These are phyloP conservation scores for Emergomyces pasteurianus DNA, from an alignment of 2,329 filamentous ascomycete species.

Conservation along the genomic window DNA sequence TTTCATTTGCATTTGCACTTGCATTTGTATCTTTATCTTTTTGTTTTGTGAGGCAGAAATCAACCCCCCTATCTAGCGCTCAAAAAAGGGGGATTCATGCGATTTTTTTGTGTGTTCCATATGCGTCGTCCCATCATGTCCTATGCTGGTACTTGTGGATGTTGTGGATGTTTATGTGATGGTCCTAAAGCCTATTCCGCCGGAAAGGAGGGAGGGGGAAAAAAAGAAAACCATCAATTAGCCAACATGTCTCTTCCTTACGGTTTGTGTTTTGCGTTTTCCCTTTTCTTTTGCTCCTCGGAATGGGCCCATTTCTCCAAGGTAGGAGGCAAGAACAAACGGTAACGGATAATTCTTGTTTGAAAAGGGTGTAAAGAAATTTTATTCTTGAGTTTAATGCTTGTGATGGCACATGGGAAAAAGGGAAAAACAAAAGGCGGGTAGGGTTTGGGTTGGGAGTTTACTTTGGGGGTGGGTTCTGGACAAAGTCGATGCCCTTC, in stretches of 20 bases:
- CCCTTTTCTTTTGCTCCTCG: not conserved
- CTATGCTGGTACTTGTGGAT: not conserved
- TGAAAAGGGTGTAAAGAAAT: not conserved
- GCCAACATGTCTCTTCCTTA: not conserved
- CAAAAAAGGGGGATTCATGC: no score
- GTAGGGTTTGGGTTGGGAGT: constrained; percentile 25
- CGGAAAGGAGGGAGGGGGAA: not conserved
- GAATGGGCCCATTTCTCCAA: not conserved
- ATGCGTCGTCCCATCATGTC: constrained; percentile 11
- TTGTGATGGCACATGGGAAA: not conserved
- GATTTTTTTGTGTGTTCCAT: constrained; percentile 7
- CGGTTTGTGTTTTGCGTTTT: not conserved
- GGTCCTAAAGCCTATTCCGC: constrained; percentile 1
- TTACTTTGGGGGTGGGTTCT: constrained; percentile 84
- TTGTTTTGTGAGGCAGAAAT: not conserved
- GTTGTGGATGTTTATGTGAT: not conserved
- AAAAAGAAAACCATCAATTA: constrained; percentile 1
- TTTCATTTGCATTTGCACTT: not conserved
- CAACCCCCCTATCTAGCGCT: not conserved
- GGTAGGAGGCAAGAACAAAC: not conserved
- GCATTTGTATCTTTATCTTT: not conserved
- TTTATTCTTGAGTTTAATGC: not conserved
- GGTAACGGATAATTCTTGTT: not conserved
- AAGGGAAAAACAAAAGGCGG: not conserved
- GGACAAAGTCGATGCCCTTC: constrained; percentile 84